Conservation (phyloP, 306 rosid species). For the Quillaja saponaria region DNA sequence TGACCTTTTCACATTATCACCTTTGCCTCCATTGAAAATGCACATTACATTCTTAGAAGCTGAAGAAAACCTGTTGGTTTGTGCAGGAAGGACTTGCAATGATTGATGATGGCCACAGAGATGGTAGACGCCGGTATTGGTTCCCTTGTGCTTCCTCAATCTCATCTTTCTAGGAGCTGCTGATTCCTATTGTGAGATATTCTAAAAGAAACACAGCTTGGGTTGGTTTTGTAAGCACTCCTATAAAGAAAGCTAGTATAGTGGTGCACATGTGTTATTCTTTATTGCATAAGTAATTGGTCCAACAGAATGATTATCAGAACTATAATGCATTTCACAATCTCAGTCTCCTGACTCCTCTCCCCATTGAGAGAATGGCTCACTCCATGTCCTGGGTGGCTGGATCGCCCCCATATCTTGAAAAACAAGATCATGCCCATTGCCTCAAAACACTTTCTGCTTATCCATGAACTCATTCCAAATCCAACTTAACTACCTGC, state of each 20-base stretch:
- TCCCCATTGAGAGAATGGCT: conserved; percentile 71
- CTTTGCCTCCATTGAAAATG: neutral
- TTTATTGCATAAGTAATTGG: conserved; percentile 8
- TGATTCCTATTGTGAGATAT: conserved; percentile 37
- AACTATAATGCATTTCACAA: too few species aligned
- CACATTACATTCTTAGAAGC: neutral
- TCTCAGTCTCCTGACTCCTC: conserved; percentile 61
- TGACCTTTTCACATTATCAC: neutral
- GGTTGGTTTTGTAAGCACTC: conserved; percentile 26
- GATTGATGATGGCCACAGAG: conserved; percentile 97
- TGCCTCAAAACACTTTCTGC: conserved; percentile 60
- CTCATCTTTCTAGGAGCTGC: conserved; percentile 49
- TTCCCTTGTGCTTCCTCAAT: conserved; percentile 88
- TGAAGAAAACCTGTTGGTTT: conserved; percentile 18
- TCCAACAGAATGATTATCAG: neutral
- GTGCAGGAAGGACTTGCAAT: conserved; percentile 95
- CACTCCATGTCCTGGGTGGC: conserved; percentile 87
- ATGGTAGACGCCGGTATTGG: conserved; percentile 82
- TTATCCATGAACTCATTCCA: conserved; percentile 79
- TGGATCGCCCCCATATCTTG: conserved; percentile 60
- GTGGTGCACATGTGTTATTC: conserved; percentile 7
- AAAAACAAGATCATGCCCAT: conserved; percentile 76
- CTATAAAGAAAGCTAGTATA: neutral
- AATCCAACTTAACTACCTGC: conserved; percentile 91
- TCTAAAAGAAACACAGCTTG: conserved; percentile 12